Evolutionary conservation across 768 basidiomycete species (phyloP), one percentile per base, ranked within the genome.

Genomic region (Boletus coccyginus): DNA sequence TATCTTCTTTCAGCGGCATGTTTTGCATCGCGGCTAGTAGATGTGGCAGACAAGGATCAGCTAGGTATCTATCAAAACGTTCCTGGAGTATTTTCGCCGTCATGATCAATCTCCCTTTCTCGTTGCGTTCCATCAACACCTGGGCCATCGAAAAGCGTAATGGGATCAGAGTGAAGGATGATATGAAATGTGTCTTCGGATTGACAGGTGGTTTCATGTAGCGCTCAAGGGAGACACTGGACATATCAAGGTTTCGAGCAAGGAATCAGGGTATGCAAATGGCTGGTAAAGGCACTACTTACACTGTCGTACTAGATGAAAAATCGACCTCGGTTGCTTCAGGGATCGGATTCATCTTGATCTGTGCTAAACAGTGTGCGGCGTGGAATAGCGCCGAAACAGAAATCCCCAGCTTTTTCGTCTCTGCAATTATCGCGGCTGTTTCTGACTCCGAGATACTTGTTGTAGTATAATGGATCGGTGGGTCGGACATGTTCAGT

Each of bases 371-470:
- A n/a, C 53, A 58, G 13, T 66, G 53, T 29, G 67, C 66, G 11
- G 67, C 68, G 2, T 66, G 53, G 39, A 70, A 60, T 19, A 70
- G 33, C 9, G 53, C 16, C 5, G 66, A 50, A 21, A 63, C 24
- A 0, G 66, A 47, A 21, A 62, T 38, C 0, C 66, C 59, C 7
- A 56, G 13, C 32, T 47, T 42, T 16, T 57, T 65, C 11, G 61
- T 19, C 42, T 50, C 46, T 13, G 53, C 52, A 24, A 58, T 27
- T 2, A 68, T 46, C 19, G 56, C 57, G 9, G 54, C 46, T 0
- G 61, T 63, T 39, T 63, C 56, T 5, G 41, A 31, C 35, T 55
- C 53, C 0, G 63, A 60, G 5, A 44, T 0, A 3, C n/a, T n/a
- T n/a, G 29, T 33, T 3, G 40, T 27, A 11, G 47, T 32, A 24